Conservation (phyloP, 495 filamentous ascomycete genomes). For the Clavariopsis aquatica region DNA sequence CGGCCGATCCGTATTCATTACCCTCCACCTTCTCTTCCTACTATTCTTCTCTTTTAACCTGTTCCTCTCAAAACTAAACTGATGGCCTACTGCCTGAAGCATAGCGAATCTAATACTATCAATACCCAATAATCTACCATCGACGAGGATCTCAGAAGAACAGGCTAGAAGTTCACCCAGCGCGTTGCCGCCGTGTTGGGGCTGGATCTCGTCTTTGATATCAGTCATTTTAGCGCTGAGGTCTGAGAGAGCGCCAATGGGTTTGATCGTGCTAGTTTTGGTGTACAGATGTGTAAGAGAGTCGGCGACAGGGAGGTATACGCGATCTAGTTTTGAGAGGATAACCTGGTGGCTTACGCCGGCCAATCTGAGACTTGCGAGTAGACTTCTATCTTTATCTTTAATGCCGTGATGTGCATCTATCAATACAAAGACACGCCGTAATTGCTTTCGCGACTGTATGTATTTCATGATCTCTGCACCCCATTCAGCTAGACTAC, state of each 20-base stretch:
- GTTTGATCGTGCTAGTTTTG: constrained; percentile 72
- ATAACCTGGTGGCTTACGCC: constrained; percentile 75
- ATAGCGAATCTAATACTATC: constrained; percentile 43
- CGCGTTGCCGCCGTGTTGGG: constrained; percentile 12
- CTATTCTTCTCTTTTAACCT: not conserved
- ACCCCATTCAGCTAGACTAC: constrained; percentile 77
- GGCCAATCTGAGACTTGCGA: constrained; percentile 62
- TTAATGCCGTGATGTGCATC: constrained; percentile 84
- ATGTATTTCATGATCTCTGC: constrained; percentile 85
- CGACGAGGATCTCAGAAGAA: constrained; percentile 11
- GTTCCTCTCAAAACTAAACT: constrained; percentile 22
- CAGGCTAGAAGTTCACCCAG: constrained; percentile 22
- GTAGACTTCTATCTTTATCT: constrained; percentile 63
- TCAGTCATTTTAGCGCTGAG: constrained; percentile 77
- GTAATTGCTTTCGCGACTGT: constrained; percentile 66
- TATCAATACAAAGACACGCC: constrained; percentile 79
- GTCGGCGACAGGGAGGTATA: constrained; percentile 51
- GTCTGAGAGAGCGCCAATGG: constrained; percentile 71
- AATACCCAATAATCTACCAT: constrained; percentile 37
- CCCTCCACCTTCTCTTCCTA: not conserved
- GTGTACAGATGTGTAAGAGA: constrained; percentile 83
- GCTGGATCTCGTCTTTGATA: constrained; percentile 14
- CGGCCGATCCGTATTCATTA: not conserved
- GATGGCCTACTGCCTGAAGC: constrained; percentile 39
- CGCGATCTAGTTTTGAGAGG: constrained; percentile 75